Evolutionary conservation across 768 basidiomycete genomes (phyloP), one percentile per base, ranked within the genome.

Genomic region (Gymnopilus dilepis): DNA sequence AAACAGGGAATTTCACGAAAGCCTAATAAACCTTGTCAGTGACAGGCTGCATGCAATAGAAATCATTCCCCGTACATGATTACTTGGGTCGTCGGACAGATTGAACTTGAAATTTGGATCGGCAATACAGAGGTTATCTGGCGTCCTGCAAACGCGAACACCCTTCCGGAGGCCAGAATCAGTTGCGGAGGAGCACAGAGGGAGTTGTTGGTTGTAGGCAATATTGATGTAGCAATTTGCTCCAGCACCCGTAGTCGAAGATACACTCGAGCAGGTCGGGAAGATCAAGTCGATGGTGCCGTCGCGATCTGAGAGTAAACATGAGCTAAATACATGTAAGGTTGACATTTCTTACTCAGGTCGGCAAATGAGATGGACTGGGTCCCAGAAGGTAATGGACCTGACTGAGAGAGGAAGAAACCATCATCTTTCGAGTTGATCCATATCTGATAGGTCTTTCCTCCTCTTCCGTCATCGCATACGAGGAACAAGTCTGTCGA

Each of bases 241-340:
- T 11, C 95, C 95, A 0, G 92, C 75, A 2, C 95, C 95, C 0
- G 82, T 86, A 1, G 82, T 78, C 0, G 79, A 72, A 0, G 91
- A 89, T n/a, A 92, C 85, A 2, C 81, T 84, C 0, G 80, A 75
- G 71, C 97, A 99, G 0, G 91, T 91, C 0, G 93, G 84, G 70
- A 98, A 94, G 45, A 99, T 82, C 83, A 99, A 87, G 73, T 99
- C 97, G 31, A 99, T 91, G 0, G 97, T 96, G 0, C 97, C 97
- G 67, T 99, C 97, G 6, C 97, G 88, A 69, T 99, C 96, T 91
- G 9, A 11, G 1, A 31, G 61, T 52, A 38, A 57, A 63, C 28
- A 59, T 31, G n/a, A 8, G 3, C 19, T 40, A n/a, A 48, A 31
- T 56, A 6, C 21, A 55, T 54, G 17, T 2, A 22, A 19, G 17